Evolutionary conservation across 108 stramenopile genomes (phyloP).

Genomic region (Conticribra weissflogii): DNA sequence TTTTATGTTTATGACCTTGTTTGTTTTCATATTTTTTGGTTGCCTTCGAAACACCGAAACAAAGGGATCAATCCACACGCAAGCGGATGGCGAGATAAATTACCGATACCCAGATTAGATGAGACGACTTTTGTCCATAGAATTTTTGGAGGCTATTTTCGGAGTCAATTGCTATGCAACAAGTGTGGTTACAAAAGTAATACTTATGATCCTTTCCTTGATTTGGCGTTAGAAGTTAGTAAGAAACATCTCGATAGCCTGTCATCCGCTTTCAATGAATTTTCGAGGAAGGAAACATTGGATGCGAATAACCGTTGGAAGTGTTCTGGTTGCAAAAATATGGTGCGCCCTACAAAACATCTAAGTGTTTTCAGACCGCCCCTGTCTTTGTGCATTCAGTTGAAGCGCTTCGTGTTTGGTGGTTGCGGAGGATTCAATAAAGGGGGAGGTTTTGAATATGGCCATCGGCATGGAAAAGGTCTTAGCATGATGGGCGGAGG

Average conservation of each 20-base stretch:
- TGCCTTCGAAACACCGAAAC: background rate
- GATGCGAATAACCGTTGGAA: constrained; percentile 91
- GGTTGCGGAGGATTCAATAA: constrained; percentile 37
- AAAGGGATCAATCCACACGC: constrained; percentile 65
- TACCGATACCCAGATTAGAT: constrained; percentile 80
- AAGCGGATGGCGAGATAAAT: constrained; percentile 82
- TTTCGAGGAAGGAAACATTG: constrained; percentile 83
- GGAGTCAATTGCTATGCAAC: constrained; percentile 85
- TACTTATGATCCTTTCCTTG: constrained; percentile 95
- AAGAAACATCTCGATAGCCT: constrained; percentile 73
- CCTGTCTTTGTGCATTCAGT: constrained; percentile 88
- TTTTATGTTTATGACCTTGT: too few species aligned
- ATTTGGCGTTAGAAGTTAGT: constrained; percentile 91
- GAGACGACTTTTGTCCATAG: constrained; percentile 92
- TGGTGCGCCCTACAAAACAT: constrained; percentile 80
- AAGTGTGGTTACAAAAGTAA: constrained; percentile 85
- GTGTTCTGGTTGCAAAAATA: constrained; percentile 86
- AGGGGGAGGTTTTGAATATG: constrained; percentile 38
- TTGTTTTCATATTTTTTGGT: constrained; percentile 1
- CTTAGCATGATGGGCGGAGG: constrained; percentile 49
- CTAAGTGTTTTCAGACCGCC: constrained; percentile 86
- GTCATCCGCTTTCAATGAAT: constrained; percentile 74
- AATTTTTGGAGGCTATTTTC: constrained; percentile 94
- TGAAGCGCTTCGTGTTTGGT: constrained; percentile 93
- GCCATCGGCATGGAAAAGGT: constrained; percentile 35